Percentiles rank a stretch among this genome's conserved stretches.
Evolutionary conservation across 331 rosid genomes (phyloP).

Genomic region (Cydonia oblonga): DNA sequence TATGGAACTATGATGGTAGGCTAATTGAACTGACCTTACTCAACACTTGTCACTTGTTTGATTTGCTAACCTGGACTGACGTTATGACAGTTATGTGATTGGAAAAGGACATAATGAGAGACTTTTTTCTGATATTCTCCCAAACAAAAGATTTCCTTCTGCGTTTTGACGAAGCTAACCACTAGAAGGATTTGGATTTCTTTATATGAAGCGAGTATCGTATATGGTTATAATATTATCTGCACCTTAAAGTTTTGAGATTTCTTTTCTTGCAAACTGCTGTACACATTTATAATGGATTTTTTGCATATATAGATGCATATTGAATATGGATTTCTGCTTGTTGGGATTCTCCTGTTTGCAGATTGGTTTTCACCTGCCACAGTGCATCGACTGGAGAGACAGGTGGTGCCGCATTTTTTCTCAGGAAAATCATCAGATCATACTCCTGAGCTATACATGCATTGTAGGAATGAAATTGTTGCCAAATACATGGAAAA

Average conservation of each 20-base stretch:
- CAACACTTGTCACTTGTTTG: background rate
- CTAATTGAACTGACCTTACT: background rate
- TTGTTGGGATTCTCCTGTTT: constrained; percentile 12
- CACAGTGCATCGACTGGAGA: constrained; percentile 80
- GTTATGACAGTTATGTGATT: background rate
- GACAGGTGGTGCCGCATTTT: constrained; percentile 97
- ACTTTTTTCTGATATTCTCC: background rate
- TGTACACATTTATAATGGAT: background rate
- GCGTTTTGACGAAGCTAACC: background rate
- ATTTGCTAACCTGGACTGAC: background rate
- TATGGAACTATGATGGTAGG: background rate
- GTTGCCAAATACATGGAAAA: constrained; percentile 85
- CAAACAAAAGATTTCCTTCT: background rate
- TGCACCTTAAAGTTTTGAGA: background rate
- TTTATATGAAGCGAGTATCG: background rate
- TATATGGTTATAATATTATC: background rate
- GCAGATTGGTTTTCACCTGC: constrained; percentile 98
- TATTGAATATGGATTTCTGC: background rate
- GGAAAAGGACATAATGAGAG: background rate
- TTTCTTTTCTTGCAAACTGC: background rate
- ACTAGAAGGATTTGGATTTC: background rate
- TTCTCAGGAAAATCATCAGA: constrained; percentile 70
- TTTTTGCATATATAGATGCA: background rate
- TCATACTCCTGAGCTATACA: constrained; percentile 75
- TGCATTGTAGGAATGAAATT: constrained; percentile 82